Percentiles rank a stretch among this genome's conserved stretches.
Conservation (phyloP, 768 basidiomycete genomes). For the Cantharellus anzutake region DNA sequence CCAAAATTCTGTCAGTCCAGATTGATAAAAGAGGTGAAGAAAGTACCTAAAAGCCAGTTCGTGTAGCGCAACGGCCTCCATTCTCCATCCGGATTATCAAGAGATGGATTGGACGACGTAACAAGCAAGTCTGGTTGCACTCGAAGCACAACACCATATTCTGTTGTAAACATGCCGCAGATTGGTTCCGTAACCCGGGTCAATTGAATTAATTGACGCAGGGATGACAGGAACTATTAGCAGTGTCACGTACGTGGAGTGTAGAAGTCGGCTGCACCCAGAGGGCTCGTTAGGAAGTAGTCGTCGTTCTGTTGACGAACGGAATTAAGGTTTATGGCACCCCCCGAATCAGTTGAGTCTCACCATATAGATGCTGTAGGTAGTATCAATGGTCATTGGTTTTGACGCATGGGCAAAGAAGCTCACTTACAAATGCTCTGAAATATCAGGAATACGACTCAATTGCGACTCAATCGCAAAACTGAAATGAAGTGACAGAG, state of each 20-base stretch:
- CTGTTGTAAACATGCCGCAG: background rate
- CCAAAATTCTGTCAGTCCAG: background rate
- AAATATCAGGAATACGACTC: conserved; percentile 4
- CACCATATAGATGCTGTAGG: conserved; percentile 6
- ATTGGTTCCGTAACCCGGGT: background rate
- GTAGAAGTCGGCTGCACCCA: background rate
- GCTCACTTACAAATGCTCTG: conserved; percentile 9
- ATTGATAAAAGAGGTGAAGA: background rate
- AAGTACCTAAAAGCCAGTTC: conserved; percentile 9
- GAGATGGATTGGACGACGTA: background rate
- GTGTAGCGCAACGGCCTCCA: conserved; percentile 10
- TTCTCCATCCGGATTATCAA: conserved; percentile 7
- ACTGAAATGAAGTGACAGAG: background rate
- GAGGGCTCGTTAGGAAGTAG: conserved; percentile 9
- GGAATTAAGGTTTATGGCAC: background rate
- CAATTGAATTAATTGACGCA: background rate
- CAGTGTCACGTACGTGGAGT: conserved; percentile 1
- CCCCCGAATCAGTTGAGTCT: background rate
- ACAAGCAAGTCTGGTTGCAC: conserved; percentile 12
- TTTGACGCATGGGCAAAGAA: background rate
- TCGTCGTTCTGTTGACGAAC: conserved; percentile 14
- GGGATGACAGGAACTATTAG: background rate
- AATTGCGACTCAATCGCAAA: conserved; percentile 12
- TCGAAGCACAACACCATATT: conserved; percentile 13
- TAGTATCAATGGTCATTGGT: background rate